Conservation (phyloP, 1,284 basidiomycete species). For the Lignosus rhinocerotis region DNA sequence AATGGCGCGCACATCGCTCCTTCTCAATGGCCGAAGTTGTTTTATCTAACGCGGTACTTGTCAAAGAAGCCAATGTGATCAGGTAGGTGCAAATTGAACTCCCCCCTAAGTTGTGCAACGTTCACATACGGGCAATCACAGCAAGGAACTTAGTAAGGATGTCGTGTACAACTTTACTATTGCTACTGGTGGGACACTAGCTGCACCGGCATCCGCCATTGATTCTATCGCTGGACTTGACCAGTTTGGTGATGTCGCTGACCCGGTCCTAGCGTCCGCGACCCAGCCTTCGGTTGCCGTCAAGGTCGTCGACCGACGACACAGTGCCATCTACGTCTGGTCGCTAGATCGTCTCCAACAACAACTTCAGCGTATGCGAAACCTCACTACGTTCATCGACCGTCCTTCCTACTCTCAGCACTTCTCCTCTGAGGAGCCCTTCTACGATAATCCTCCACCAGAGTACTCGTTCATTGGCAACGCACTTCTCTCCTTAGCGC, state of each 20-base stretch:
- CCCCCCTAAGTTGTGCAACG: neutral
- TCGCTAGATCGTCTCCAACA: slow-evolving; percentile 86
- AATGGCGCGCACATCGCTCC: slow-evolving; percentile 82
- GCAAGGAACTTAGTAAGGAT: slow-evolving; percentile 82
- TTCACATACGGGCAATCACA: slow-evolving; percentile 34
- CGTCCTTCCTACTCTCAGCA: slow-evolving; percentile 91
- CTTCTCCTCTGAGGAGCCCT: slow-evolving; percentile 91
- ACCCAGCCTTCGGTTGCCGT: slow-evolving; percentile 86
- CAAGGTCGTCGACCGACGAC: slow-evolving; percentile 87
- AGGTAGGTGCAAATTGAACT: slow-evolving; percentile 49
- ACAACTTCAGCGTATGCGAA: slow-evolving; percentile 92
- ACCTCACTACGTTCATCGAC: slow-evolving; percentile 89
- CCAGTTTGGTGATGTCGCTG: slow-evolving; percentile 91
- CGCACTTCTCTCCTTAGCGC: slow-evolving; percentile 79
- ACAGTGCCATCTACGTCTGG: slow-evolving; percentile 90
- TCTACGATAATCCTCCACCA: slow-evolving; percentile 84
- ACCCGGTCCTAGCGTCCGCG: slow-evolving; percentile 67
- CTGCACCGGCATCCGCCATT: slow-evolving; percentile 79
- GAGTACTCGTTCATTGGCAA: slow-evolving; percentile 92
- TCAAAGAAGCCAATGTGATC: slow-evolving; percentile 95
- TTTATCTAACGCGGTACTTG: slow-evolving; percentile 80
- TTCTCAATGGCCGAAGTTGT: slow-evolving; percentile 93
- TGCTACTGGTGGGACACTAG: slow-evolving; percentile 79
- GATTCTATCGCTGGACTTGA: slow-evolving; percentile 87
- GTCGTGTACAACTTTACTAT: slow-evolving; percentile 93